Evolutionary conservation across 1,284 basidiomycete genomes (phyloP), one percentile per base, ranked within the genome.

Genomic region (Wallemia hederae): DNA sequence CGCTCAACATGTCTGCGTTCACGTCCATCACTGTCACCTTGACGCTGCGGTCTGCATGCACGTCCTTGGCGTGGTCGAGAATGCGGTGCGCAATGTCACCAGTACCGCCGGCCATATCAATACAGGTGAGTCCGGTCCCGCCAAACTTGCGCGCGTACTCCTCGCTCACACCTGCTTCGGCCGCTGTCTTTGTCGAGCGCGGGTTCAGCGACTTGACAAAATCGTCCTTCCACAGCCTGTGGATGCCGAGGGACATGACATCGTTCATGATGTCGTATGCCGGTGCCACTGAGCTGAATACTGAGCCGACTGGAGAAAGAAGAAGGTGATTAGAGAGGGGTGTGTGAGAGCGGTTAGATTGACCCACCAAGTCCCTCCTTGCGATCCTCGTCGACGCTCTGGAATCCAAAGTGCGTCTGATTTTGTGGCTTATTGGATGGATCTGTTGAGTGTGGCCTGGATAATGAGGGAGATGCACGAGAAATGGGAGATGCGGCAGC

Each of bases 241-340:
- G 94, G 26, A 98, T 83, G 29, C 94, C 94, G 62, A 97, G 73
- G 2, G 92, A 98, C 74, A 92, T 88, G 26, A 90, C 88, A 69
- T 98, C 94, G 76, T 99, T 99, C 91, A 98, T 96, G 55, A 97
- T 71, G 72, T 98, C 92, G 72, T 98, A 99, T 60, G 81, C 87
- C 49, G 86, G 85, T 55, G 94, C 90, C 61, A 99, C 92, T 2
- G 87, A 92, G 66, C 87, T 83, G 73, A 99, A 99, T 61, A 99
- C 91, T 63, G 78, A 78, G 65, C 85, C 87, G 62, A 99, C 92
- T 69, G 39, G 25, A 57, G 31, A 24, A 1, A 29, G 28, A 29
- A 59, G 22, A 1, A 60, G 24, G 3, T 55, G 17, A 29, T 27
- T 55, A 61, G 17, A 26, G 34, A 31, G 60, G 25, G 29, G n/a